Percentiles rank a stretch among this genome's conserved stretches.
These are phyloP conservation scores for Filosporella fistucella DNA, from an alignment of 495 filamentous ascomycete species.

Conservation along the genomic window DNA sequence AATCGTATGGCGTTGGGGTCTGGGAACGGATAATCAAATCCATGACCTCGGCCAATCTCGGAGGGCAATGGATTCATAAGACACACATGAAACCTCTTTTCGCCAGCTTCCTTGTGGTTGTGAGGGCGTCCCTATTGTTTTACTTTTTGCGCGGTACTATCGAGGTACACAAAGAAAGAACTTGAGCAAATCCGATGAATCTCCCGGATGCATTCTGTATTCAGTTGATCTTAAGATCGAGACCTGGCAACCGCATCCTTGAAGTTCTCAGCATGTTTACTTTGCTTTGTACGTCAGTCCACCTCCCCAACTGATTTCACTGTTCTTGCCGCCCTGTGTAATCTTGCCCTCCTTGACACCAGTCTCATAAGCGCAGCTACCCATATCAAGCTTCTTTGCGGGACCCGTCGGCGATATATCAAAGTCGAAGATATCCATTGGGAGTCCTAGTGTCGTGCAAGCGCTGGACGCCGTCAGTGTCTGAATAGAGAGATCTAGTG, in stretches of 20 bases:
- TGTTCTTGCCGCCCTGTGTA: conserved; percentile 36
- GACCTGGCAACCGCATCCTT: no score
- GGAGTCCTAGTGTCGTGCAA: conserved; percentile 84
- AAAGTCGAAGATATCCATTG: conserved; percentile 96
- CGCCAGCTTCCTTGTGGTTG: no score
- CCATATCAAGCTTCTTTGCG: conserved; percentile 66
- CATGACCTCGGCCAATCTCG: no score
- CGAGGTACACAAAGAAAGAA: no score
- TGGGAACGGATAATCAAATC: no score
- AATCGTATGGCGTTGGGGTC: not conserved
- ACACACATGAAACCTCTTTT: no score
- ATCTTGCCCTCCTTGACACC: conserved; percentile 39
- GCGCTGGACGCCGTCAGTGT: conserved; percentile 33
- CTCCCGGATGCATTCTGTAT: no score
- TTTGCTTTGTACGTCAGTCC: conserved; percentile 40
- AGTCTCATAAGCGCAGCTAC: conserved; percentile 68
- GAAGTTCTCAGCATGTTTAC: not conserved
- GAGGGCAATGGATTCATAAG: no score
- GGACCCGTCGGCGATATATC: conserved; percentile 70
- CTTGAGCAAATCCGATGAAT: no score
- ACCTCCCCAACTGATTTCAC: conserved; percentile 44
- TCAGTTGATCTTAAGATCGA: no score
- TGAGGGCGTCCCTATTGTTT: no score
- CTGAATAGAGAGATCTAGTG: conserved; percentile 32
- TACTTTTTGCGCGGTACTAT: no score